Percentiles rank a stretch among this genome's conserved stretches.
Conservation (phyloP, 768 basidiomycete species). For the Strobilomyces echinocephalus region DNA sequence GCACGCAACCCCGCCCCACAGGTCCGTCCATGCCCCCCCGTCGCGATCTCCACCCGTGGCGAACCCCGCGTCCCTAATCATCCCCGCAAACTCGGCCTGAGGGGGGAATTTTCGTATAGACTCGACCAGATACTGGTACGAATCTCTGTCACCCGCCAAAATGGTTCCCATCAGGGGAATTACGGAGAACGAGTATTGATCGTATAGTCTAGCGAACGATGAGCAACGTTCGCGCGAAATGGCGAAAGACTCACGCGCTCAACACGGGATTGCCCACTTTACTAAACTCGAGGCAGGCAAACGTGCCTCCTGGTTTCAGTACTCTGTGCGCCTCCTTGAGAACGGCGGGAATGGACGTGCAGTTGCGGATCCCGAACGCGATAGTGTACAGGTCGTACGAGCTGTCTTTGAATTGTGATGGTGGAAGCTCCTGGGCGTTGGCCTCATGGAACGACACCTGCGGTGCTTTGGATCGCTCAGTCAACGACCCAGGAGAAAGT, state of each 20-base stretch:
- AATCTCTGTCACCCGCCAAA: conserved; percentile 88
- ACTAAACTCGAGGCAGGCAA: conserved; percentile 96
- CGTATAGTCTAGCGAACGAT: conserved; percentile 62
- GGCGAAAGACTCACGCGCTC: conserved; percentile 57
- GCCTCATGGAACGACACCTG: conserved; percentile 91
- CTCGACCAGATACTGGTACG: conserved; percentile 97
- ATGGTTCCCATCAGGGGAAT: conserved; percentile 96
- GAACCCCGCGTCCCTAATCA: conserved; percentile 88
- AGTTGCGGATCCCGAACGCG: conserved; percentile 97
- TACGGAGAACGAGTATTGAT: conserved; percentile 92
- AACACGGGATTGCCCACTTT: conserved; percentile 85
- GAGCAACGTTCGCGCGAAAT: conserved; percentile 1
- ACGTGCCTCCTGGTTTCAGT: conserved; percentile 91
- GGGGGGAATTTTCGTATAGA: conserved; percentile 92
- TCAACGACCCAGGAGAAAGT: background rate
- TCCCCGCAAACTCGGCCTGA: conserved; percentile 80
- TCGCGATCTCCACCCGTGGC: conserved; percentile 63
- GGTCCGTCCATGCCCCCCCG: conserved; percentile 79
- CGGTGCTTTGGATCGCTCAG: conserved; percentile 52
- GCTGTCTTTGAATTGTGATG: conserved; percentile 66
- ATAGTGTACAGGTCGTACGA: conserved; percentile 97
- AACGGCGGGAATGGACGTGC: conserved; percentile 86
- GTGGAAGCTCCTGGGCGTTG: conserved; percentile 80
- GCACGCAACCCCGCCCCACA: conserved; percentile 86
- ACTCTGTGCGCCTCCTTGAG: conserved; percentile 88